A percentile compares a stretch with the other conserved stretches of the same genome.
phyloP scores from a whole-genome alignment of 2,329 filamentous ascomycete genomes.

The Teratosphaeria nubilosa region DNA sequence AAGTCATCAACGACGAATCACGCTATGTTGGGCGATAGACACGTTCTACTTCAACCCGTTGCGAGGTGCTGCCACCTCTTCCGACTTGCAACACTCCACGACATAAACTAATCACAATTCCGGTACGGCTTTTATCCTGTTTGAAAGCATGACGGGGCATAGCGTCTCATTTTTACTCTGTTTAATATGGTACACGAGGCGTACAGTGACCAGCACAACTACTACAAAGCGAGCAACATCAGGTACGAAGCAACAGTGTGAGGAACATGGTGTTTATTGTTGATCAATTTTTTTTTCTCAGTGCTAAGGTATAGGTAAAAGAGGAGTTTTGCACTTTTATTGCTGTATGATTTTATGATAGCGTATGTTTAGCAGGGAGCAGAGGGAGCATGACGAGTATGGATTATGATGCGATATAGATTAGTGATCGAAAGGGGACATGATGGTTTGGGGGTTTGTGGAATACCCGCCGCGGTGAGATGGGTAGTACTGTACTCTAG shows the following conservation, averaged over 20 bases:
- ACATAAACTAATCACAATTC: neutral
- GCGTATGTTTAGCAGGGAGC: neutral
- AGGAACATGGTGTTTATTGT: neutral
- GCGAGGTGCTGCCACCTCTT: neutral
- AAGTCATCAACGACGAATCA: slow-evolving; percentile 8
- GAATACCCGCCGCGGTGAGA: neutral
- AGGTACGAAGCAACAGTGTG: neutral
- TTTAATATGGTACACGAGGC: neutral
- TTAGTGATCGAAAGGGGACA: neutral
- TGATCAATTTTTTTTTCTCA: neutral
- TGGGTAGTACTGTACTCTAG: neutral
- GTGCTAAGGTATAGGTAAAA: neutral
- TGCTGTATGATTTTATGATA: neutral
- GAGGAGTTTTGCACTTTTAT: neutral
- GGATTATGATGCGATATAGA: neutral
- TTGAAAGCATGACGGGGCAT: neutral
- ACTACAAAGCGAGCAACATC: neutral
- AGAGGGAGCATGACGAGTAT: neutral
- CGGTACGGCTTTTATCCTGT: neutral
- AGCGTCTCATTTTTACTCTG: neutral
- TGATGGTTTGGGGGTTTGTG: neutral
- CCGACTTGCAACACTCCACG: neutral
- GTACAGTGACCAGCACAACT: neutral
- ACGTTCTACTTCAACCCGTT: neutral
- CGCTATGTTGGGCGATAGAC: neutral